Conservation (phyloP, 306 rosid genomes). For the Lupinus albus region DNA sequence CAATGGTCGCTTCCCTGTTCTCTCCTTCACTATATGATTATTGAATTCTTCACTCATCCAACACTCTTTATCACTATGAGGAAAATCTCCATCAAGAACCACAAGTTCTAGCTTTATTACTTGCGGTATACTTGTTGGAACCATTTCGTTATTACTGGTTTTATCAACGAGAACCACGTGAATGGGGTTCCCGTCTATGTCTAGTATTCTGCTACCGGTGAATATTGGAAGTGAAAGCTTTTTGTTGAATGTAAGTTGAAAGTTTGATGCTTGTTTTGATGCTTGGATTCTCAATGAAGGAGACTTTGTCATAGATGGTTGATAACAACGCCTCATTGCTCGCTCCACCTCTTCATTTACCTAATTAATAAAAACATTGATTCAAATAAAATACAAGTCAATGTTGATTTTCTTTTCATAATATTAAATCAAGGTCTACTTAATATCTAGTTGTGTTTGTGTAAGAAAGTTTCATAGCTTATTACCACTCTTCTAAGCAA, state of each 20-base stretch:
- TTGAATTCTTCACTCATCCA: conserved; percentile 73
- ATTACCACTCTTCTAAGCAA: conserved; percentile 83
- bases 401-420: background rate
- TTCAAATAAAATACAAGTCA: background rate
- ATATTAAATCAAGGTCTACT: background rate
- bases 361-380: conserved; percentile 33
- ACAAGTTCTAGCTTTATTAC: conserved; percentile 66
- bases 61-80: conserved; percentile 27
- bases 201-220: conserved; percentile 63
- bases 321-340: conserved; percentile 44
- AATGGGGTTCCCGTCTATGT: conserved; percentile 49
- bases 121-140: conserved; percentile 44
- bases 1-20: conserved; percentile 76
- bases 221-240: conserved; percentile 53
- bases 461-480: conserved; percentile 1
- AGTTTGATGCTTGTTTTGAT: conserved; percentile 47
- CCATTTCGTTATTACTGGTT: conserved; percentile 36
- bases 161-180: conserved; percentile 57
- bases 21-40: conserved; percentile 61
- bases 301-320: conserved; percentile 48
- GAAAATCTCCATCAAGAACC: conserved; percentile 89
- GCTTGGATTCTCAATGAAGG: conserved; percentile 70
- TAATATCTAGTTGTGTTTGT: no score
- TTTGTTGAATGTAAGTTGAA: conserved; percentile 51
- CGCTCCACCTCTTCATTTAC: conserved; percentile 78